A percentile compares a stretch with the other conserved stretches of the same genome.
Evolutionary conservation across 441 rosid genomes (phyloP).

Genomic region (Gossypium davidsonii): DNA sequence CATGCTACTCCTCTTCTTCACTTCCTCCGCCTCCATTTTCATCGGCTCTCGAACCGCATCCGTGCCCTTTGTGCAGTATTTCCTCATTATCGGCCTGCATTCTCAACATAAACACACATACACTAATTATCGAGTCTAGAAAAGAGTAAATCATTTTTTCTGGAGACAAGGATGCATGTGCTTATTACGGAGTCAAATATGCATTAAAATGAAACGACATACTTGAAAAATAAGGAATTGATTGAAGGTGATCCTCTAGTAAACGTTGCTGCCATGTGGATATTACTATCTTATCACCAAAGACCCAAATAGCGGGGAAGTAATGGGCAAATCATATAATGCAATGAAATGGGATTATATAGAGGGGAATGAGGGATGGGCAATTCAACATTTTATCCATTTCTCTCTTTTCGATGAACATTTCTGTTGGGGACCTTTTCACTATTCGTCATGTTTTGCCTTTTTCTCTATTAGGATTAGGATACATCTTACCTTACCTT

Average conservation of each 20-base stretch:
- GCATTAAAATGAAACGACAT: background rate
- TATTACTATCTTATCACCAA: background rate
- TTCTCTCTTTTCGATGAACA: slow-evolving; percentile 10
- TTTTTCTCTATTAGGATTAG: background rate
- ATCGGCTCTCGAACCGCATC: slow-evolving; percentile 19
- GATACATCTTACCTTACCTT: background rate
- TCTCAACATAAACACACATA: background rate
- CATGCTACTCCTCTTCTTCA: slow-evolving; percentile 11
- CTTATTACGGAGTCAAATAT: background rate
- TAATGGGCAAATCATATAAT: background rate
- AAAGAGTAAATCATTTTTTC: background rate
- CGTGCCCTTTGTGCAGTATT: slow-evolving; percentile 25
- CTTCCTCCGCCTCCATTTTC: slow-evolving; percentile 29
- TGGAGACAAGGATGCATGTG: background rate
- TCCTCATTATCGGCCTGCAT: slow-evolving; percentile 36
- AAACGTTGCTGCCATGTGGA: background rate
- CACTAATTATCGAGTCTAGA: background rate
- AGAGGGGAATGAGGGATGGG: background rate
- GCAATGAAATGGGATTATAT: background rate
- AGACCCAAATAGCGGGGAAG: background rate
- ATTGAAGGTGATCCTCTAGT: background rate
- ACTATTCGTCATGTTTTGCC: background rate
- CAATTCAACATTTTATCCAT: background rate
- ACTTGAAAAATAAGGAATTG: slow-evolving; percentile 7
- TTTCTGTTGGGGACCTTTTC: background rate